These are phyloP conservation scores for Xylaria arbuscula DNA, from an alignment of 2,329 filamentous ascomycete species.

Conservation along the genomic window DNA sequence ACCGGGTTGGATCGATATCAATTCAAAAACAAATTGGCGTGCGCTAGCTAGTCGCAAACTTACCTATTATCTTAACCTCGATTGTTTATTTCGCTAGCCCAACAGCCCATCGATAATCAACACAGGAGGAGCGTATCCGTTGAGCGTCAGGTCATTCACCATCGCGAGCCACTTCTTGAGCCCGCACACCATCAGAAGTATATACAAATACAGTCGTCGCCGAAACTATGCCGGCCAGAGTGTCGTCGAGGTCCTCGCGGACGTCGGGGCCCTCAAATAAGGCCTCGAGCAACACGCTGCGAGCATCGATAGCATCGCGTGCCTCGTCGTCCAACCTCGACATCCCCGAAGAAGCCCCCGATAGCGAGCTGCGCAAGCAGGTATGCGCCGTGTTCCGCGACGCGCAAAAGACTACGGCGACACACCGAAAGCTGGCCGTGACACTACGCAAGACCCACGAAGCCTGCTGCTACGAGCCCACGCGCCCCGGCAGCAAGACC, in stretches of 20 bases:
- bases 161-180: not conserved
- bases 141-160: not conserved
- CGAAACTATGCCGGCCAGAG: slow-evolving; percentile 61
- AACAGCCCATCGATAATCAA: not conserved
- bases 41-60: not conserved
- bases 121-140: not conserved
- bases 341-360: slow-evolving; percentile 77
- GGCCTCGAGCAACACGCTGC: slow-evolving; percentile 53
- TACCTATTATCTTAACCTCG: not conserved
- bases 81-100: not conserved
- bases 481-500: slow-evolving; percentile 61
- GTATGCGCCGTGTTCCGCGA: slow-evolving; percentile 80
- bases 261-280: slow-evolving; percentile 57
- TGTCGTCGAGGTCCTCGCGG: slow-evolving; percentile 60
- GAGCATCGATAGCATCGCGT: slow-evolving; percentile 60
- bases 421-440: slow-evolving; percentile 89
- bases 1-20: not conserved
- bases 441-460: slow-evolving; percentile 92
- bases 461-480: slow-evolving; percentile 76
- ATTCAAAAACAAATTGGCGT: not conserved
- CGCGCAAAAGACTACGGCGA: slow-evolving; percentile 88
- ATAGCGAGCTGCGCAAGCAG: slow-evolving; percentile 77
- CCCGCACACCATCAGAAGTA: not conserved
- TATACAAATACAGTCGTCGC: not conserved
- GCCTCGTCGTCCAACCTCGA: slow-evolving; percentile 58